A percentile compares a stretch with the other conserved stretches of the same genome.
These are phyloP conservation scores for Xylaria palmicola DNA, from an alignment of 495 filamentous ascomycete species.

Conservation along the genomic window DNA sequence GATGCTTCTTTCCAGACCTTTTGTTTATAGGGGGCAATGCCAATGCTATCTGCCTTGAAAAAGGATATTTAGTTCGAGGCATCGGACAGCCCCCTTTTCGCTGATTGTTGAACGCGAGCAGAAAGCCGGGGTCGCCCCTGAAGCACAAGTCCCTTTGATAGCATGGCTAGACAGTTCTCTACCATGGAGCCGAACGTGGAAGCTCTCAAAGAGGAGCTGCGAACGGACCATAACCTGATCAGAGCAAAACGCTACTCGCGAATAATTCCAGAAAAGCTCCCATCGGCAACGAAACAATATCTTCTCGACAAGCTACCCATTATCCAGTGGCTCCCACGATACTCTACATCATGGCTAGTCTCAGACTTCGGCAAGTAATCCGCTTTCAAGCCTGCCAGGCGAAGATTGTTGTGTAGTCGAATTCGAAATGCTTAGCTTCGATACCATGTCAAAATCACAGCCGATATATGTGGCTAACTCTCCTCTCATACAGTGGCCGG, in stretches of 20 bases:
- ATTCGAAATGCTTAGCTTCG: background rate
- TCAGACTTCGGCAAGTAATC: conserved; percentile 39
- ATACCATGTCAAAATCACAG: background rate
- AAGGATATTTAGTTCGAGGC: too few species aligned
- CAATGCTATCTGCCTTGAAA: background rate
- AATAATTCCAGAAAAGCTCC: conserved; percentile 32
- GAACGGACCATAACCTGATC: conserved; percentile 38
- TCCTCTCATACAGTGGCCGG: conserved; percentile 36
- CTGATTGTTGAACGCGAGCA: too few species aligned
- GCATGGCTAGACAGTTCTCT: background rate
- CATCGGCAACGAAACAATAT: conserved; percentile 43
- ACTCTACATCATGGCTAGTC: conserved; percentile 47
- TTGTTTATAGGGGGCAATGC: background rate
- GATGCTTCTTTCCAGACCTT: background rate
- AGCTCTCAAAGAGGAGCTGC: conserved; percentile 28
- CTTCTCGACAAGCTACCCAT: conserved; percentile 54
- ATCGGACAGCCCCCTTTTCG: too few species aligned
- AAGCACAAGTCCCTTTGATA: background rate
- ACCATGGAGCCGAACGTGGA: background rate
- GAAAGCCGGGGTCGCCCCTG: too few species aligned
- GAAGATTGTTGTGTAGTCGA: background rate
- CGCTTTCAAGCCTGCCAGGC: background rate
- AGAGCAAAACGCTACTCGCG: conserved; percentile 31
- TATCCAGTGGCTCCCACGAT: conserved; percentile 49
- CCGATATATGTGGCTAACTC: background rate